Evolutionary conservation across 108 stramenopile genomes (phyloP), one percentile per base, ranked within the genome.

Genomic region (Fistulifera pelliculosa): DNA sequence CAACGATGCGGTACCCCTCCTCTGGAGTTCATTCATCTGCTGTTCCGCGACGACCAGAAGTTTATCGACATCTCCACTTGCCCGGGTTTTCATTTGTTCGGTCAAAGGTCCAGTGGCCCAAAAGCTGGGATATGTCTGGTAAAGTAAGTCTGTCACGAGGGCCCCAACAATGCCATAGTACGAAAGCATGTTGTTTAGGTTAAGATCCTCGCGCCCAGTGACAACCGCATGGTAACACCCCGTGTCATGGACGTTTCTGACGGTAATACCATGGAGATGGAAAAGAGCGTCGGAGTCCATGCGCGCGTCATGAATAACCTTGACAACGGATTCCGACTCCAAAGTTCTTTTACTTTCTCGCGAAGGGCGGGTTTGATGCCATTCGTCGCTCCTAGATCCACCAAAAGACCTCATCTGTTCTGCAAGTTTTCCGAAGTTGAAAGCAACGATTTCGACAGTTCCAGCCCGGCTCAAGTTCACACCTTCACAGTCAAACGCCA

Each of bases 401-500:
- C 50, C 26, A 52, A 35, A 35, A 35, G 31, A 35, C 31, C 3
- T 35, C 31, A 35, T 19, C 26, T 3, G 23, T 24, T 52, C 26
- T 4, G 19, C 51, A 17, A 24, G 16, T 24, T 24, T 23, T 13
- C 38, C 27, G 21, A 72, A 67, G 42, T 66, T 56, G 4, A 72
- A 49, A 13, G 70, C 53, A 13, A 63, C 44, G 28, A 72, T 56
- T 41, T 67, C 61, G 25, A 72, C 54, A 23, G 71, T 41, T 11
- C 71, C 66, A 11, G 63, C 11, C 12, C 61, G 35, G 38, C 56
- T 44, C n/a, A 72, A 47, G 45, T 67, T 49, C 24, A 71, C 66
- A 18, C 71, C 71, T 58, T 72, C 66, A 42, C 66, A 72, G 49
- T 72, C 66, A 44, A 68, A 67, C n/a, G 61, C 61, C 21, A 71